phyloP scores from a whole-genome alignment of 768 basidiomycete species.

The Leucosporidium yakuticum region DNA sequence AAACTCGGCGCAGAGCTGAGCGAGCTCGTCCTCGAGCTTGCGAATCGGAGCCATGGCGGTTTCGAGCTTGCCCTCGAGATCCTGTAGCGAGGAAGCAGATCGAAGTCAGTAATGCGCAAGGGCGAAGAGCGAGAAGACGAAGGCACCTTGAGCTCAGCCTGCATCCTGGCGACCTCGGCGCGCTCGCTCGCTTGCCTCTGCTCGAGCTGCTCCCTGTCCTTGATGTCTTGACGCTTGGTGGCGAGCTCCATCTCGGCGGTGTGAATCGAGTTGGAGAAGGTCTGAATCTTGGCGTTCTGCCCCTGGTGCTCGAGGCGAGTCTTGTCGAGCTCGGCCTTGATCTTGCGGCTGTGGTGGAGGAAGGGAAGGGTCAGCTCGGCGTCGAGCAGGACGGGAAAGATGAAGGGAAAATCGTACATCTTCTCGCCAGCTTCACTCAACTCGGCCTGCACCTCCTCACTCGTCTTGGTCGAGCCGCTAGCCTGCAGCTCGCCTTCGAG shows the following conservation, averaged over 20 bases:
- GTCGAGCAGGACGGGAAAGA: no score
- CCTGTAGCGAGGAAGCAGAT: slow-evolving; percentile 9
- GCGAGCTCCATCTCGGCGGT: slow-evolving; percentile 27
- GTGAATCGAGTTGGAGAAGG: slow-evolving; percentile 24
- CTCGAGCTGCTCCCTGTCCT: slow-evolving; percentile 33
- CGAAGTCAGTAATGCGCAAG: no score
- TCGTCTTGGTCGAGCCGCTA: slow-evolving; percentile 72
- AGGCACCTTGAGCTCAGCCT: slow-evolving; percentile 62
- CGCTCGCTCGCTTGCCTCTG: slow-evolving; percentile 44
- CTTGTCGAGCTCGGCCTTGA: slow-evolving; percentile 30
- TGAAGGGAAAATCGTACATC: slow-evolving; percentile 52
- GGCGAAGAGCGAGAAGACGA: not conserved
- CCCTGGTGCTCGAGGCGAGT: slow-evolving; percentile 23
- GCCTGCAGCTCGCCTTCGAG: slow-evolving; percentile 64
- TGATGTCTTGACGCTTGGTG: slow-evolving; percentile 28
- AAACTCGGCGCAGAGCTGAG: slow-evolving; percentile 19
- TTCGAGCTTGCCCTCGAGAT: slow-evolving; percentile 30
- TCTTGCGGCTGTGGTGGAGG: slow-evolving; percentile 50
- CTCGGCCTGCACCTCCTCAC: slow-evolving; percentile 76
- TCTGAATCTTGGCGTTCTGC: slow-evolving; percentile 12
- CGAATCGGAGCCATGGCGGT: slow-evolving; percentile 33
- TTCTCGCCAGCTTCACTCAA: slow-evolving; percentile 58
- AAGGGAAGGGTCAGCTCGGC: slow-evolving; percentile 50
- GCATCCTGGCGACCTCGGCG: slow-evolving; percentile 54
- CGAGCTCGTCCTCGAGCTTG: slow-evolving; percentile 31